Conservation (phyloP, 306 rosid species). For the Begonia masoniana region DNA sequence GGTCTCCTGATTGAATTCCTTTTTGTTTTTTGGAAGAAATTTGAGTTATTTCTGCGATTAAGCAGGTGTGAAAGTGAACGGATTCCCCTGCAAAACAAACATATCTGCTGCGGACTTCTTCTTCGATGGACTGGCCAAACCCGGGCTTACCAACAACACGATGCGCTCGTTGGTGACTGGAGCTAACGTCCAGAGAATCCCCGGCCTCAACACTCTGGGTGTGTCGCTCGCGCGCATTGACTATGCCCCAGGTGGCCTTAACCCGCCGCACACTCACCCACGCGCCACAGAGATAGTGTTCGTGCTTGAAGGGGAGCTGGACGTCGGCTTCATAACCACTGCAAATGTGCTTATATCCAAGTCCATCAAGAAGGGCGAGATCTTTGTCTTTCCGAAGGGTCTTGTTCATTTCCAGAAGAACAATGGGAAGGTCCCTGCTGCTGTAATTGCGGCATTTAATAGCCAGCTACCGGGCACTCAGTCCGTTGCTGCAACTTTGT, state of each 20-base stretch:
- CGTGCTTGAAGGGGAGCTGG: background rate
- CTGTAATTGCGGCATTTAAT: background rate
- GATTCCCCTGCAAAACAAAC: no score
- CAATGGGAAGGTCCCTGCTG: background rate
- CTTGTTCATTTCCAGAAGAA: background rate
- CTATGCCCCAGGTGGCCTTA: background rate
- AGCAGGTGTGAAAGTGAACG: no score
- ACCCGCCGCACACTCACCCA: slow-evolving; percentile 1
- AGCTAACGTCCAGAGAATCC: no score
- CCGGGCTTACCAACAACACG: no score
- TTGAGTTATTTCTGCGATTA: no score
- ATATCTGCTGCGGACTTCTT: no score
- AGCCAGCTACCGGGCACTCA: background rate
- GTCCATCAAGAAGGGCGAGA: background rate
- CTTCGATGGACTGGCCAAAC: no score
- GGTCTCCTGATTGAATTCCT: no score
- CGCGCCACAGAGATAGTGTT: background rate
- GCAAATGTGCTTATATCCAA: slow-evolving; percentile 1
- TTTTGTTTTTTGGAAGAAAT: no score
- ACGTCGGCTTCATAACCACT: background rate
- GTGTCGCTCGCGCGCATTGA: background rate
- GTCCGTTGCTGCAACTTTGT: background rate
- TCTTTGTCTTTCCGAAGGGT: background rate
- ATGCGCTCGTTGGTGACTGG: no score
- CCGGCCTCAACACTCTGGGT: background rate